Evolutionary conservation across 345 rosid species (phyloP).

Genomic region (Schrenkiella parvula): DNA sequence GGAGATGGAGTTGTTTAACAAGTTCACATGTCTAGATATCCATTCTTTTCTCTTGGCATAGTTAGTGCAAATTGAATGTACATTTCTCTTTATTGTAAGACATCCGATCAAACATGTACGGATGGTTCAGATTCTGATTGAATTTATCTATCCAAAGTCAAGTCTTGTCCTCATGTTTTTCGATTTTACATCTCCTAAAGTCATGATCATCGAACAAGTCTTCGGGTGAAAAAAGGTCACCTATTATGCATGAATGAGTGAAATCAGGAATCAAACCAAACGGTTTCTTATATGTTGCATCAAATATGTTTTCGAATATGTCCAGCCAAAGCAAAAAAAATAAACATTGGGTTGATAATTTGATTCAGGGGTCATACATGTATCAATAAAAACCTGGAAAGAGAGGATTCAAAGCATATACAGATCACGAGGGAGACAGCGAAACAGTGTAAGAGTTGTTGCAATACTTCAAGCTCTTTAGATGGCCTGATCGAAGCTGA

Average conservation of each 20-base stretch:
- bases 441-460: slow-evolving; percentile 56
- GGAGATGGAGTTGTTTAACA: slow-evolving; percentile 74
- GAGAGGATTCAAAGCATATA: background rate
- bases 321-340: background rate
- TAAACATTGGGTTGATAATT: background rate
- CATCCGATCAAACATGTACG: background rate
- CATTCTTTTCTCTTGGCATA: slow-evolving; percentile 1
- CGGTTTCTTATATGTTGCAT: background rate
- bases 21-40: slow-evolving; percentile 49
- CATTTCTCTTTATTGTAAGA: background rate
- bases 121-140: slow-evolving; percentile 12
- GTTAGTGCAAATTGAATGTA: slow-evolving; percentile 17
- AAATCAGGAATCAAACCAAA: background rate
- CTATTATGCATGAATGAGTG: background rate
- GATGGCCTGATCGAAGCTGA: slow-evolving; percentile 46
- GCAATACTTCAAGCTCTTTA: slow-evolving; percentile 66
- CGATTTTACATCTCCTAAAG: background rate
- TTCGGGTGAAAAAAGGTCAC: background rate
- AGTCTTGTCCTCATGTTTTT: background rate
- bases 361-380: background rate
- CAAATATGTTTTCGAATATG: background rate
- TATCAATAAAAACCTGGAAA: background rate
- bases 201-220: background rate
- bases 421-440: slow-evolving; percentile 50
- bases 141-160: background rate